These are phyloP conservation scores for Thalia dealbata DNA, from an alignment of 176 grass and related monocot genomes.

Conservation along the genomic window DNA sequence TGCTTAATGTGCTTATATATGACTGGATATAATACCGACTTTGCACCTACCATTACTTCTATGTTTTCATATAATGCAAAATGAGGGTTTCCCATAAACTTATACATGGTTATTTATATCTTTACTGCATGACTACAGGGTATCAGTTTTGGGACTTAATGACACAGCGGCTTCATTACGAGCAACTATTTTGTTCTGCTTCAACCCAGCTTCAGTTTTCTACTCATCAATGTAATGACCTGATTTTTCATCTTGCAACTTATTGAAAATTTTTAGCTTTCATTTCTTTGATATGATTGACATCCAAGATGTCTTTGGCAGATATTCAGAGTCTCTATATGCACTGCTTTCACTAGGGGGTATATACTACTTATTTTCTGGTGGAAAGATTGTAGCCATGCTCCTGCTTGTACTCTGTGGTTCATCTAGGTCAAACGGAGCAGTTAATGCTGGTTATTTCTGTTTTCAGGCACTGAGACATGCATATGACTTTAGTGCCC, in stretches of 20 bases:
- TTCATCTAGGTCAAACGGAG: conserved; percentile 93
- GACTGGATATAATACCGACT: neutral
- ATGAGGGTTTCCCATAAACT: no score
- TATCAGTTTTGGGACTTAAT: conserved; percentile 61
- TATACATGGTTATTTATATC: neutral
- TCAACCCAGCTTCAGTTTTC: conserved; percentile 88
- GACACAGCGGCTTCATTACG: conserved; percentile 42
- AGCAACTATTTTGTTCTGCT: conserved; percentile 68
- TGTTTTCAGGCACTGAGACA: conserved; percentile 72
- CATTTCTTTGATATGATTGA: conserved; percentile 1
- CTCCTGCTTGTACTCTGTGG: conserved; percentile 87
- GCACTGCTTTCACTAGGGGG: conserved; percentile 70
- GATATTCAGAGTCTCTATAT: conserved; percentile 85
- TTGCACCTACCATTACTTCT: neutral
- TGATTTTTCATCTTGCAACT: conserved; percentile 14
- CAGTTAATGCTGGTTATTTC: conserved; percentile 96
- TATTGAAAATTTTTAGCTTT: neutral
- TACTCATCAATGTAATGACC: conserved; percentile 75
- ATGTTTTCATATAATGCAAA: neutral
- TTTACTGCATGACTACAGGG: conserved; percentile 33
- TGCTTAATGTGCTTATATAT: neutral
- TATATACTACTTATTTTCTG: conserved; percentile 76
- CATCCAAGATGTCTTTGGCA: conserved; percentile 24
- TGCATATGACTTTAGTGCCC: conserved; percentile 47
- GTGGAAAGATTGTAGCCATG: conserved; percentile 54